Base-by-base conservation (phyloP, 257 asterid species). In the Leptodermis oblonga region DNA sequence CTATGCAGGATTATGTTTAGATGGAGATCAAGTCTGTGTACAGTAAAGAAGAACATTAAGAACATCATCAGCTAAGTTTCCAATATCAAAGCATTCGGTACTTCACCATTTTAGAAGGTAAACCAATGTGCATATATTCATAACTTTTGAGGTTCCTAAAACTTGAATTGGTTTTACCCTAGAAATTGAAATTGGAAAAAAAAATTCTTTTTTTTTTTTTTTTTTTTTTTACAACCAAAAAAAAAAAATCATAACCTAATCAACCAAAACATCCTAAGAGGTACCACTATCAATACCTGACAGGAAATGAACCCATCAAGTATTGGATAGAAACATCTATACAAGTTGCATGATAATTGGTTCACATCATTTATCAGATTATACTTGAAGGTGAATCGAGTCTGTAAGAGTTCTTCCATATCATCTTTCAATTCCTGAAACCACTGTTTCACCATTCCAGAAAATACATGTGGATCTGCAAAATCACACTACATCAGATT, bases 271-370 rank as follows among this genome's bases (percentile, higher is more conserved):
- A 3, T 56, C 7, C 62, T 56, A 23, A 56, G 5, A 2, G 37
- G 39, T 30, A 56, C 11, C 28, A 12, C 22, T 39, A 13, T 13
- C 33, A 56, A 70, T 83, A 93, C 99, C 99, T 87, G 87, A 68
- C 92, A 93, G 63, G 79, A 78, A 72, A 30, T 39, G 80, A 93
- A 86, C 58, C 79, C 91, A 65, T 93, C 96, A 46, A 74, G 78
- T 42, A 87, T 70, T 64, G 88, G 82, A 76, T 81, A 77, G 78
- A 74, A 73, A 79, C 91, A 82, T 56, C 82, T 69, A 74, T 46
- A 65, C 78, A 93, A 73, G 86, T 89, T 84, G 87, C 99, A 90
- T 76, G 81, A 83, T 74, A 93, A 87, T 86, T 85, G 83, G 83
- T 85, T 82, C 65, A 76, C 71, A 62, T 80, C 70, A 79, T 82